Evolutionary conservation across 208 protist genomes (phyloP).

Genomic region (Kentomonas sorsogonicus): DNA sequence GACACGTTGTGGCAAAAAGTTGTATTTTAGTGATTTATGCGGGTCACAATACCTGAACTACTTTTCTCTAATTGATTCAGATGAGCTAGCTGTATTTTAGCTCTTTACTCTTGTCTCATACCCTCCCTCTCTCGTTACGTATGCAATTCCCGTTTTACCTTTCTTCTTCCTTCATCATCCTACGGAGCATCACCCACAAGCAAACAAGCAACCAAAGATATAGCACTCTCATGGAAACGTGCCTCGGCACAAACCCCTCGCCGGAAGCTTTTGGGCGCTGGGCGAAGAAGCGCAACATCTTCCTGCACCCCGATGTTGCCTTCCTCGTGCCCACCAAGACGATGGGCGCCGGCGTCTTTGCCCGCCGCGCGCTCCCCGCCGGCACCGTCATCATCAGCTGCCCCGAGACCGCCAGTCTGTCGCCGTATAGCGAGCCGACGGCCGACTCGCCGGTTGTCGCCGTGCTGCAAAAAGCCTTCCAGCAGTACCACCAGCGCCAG

Average conservation of each 20-base stretch:
- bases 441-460: constrained; percentile 28
- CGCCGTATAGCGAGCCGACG: constrained; percentile 49
- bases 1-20: background rate
- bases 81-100: too few relatives aligned
- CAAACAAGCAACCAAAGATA: background rate
- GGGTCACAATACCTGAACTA: background rate
- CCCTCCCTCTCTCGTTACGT: background rate
- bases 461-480: constrained; percentile 38
- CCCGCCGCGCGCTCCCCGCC: constrained; percentile 31
- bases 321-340: constrained; percentile 81
- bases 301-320: constrained; percentile 76
- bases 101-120: constrained; percentile 2
- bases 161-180: constrained; percentile 7
- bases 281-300: constrained; percentile 69
- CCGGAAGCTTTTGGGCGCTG: constrained; percentile 54
- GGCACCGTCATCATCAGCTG: constrained; percentile 79
- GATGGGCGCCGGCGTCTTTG: constrained; percentile 82
- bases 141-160: constrained; percentile 1
- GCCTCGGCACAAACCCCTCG: constrained; percentile 52
- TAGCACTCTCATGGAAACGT: constrained; percentile 13
- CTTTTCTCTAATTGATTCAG: too few relatives aligned
- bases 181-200: background rate
- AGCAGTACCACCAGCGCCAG: background rate
- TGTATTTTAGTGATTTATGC: background rate
- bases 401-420: constrained; percentile 47